Evolutionary conservation across 495 filamentous ascomycete genomes (phyloP).

Genomic region (Annulohypoxylon bovei): DNA sequence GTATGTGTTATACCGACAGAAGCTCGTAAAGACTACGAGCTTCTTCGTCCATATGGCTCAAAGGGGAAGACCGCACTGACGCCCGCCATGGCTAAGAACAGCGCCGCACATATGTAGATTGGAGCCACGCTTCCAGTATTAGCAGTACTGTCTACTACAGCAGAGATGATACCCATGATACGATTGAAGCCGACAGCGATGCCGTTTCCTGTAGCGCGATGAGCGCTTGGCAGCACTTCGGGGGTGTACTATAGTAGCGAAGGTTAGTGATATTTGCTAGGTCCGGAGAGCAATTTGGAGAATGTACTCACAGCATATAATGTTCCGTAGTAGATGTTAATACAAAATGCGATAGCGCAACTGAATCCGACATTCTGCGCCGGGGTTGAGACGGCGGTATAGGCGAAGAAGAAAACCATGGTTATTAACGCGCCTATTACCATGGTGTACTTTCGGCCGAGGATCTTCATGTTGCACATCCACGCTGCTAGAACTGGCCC

Average conservation of each 20-base stretch:
- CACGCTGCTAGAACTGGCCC: slow-evolving; percentile 72
- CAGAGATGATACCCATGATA: slow-evolving; percentile 76
- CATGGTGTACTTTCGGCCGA: slow-evolving; percentile 74
- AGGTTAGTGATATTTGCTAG: not conserved
- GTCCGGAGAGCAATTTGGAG: not conserved
- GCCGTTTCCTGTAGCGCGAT: slow-evolving; percentile 76
- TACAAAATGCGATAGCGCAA: slow-evolving; percentile 71
- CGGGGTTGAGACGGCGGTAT: slow-evolving; percentile 68
- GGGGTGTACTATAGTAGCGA: slow-evolving; percentile 53
- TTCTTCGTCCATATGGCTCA: slow-evolving; percentile 74
- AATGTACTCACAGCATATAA: slow-evolving; percentile 64
- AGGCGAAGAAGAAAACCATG: slow-evolving; percentile 75
- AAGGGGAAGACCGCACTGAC: slow-evolving; percentile 72
- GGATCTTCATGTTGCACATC: slow-evolving; percentile 66
- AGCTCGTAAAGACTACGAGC: slow-evolving; percentile 56
- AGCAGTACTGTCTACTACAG: slow-evolving; percentile 69
- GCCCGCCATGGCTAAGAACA: slow-evolving; percentile 71
- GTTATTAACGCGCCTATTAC: slow-evolving; percentile 69
- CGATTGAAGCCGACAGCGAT: slow-evolving; percentile 74
- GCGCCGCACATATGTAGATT: slow-evolving; percentile 73
- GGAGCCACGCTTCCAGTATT: slow-evolving; percentile 69
- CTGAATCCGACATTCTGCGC: slow-evolving; percentile 72
- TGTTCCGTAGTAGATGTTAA: slow-evolving; percentile 78
- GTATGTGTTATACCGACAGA: not conserved
- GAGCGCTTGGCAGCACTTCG: slow-evolving; percentile 71